Conservation (phyloP, 257 asterid species). For the Solanum clarkiae region DNA sequence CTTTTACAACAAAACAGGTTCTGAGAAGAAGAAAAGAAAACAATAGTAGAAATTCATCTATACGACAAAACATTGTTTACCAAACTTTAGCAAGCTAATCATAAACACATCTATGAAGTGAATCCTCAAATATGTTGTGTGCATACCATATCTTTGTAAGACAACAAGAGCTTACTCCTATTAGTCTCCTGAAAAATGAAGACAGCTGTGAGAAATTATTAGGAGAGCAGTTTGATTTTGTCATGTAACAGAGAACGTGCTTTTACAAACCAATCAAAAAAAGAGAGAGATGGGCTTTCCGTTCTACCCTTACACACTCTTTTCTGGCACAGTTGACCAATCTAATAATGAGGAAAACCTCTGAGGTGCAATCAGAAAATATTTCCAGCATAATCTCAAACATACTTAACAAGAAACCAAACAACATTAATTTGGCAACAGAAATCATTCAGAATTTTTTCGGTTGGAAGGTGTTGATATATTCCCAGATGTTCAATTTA, state of each 20-base stretch:
- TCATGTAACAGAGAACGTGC: background rate
- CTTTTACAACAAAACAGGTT: background rate
- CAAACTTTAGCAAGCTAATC: background rate
- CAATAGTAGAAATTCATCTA: background rate
- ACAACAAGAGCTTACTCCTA: constrained; percentile 34
- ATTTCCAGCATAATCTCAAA: background rate
- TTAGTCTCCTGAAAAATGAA: constrained; percentile 34
- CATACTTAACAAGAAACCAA: background rate
- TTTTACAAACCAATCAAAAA: no score
- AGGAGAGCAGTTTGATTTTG: background rate
- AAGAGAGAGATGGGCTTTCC: background rate
- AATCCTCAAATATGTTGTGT: background rate
- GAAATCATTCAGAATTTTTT: background rate
- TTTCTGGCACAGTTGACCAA: background rate
- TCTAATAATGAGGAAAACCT: background rate
- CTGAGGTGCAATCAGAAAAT: background rate
- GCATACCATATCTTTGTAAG: constrained; percentile 65
- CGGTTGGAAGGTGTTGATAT: background rate
- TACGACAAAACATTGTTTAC: background rate
- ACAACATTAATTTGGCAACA: background rate
- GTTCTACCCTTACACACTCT: background rate
- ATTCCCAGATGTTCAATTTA: background rate
- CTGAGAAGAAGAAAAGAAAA: background rate
- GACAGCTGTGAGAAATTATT: background rate
- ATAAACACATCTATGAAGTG: background rate